A percentile compares a stretch with the other conserved stretches of the same genome.
Conservation (phyloP, 2,329 filamentous ascomycete species). For the Cladophialophora immunda region DNA sequence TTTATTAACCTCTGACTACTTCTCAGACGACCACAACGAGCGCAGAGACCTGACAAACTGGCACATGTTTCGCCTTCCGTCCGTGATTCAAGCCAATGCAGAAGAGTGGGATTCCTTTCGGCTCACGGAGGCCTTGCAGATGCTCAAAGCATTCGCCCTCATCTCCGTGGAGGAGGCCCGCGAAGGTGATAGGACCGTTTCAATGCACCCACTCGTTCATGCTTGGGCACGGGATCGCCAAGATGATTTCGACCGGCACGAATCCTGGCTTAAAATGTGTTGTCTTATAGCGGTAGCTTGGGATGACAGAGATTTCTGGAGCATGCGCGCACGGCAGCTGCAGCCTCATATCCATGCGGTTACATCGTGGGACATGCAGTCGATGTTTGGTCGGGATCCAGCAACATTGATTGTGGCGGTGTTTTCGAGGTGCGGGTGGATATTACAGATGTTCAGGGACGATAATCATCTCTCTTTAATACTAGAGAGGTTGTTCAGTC, state of each 20-base stretch:
- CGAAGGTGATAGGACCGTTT: constrained; percentile 35
- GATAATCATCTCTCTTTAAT: neutral
- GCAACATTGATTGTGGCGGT: constrained; percentile 13
- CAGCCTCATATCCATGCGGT: constrained; percentile 34
- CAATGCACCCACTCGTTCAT: constrained; percentile 50
- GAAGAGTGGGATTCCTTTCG: constrained; percentile 44
- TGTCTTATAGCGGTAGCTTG: constrained; percentile 34
- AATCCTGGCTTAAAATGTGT: constrained; percentile 39
- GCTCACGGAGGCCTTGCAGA: constrained; percentile 41
- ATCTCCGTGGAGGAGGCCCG: constrained; percentile 34
- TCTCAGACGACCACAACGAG: constrained; percentile 10
- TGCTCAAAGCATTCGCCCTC: constrained; percentile 45
- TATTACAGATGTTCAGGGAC: constrained; percentile 7
- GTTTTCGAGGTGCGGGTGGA: constrained; percentile 23
- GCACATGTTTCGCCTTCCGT: constrained; percentile 37
- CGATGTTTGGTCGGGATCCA: constrained; percentile 13
- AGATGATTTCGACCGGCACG: constrained; percentile 33
- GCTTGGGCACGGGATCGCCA: constrained; percentile 47
- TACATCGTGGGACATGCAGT: constrained; percentile 22
- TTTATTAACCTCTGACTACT: constrained; percentile 7
- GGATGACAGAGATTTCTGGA: constrained; percentile 17
- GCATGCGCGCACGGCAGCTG: constrained; percentile 20
- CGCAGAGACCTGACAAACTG: constrained; percentile 22
- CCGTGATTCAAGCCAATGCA: constrained; percentile 32
- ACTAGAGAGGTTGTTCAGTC: neutral